Evolutionary conservation across 371 early-diverging fungal species (phyloP).

Genomic region (Mucor circinelloides): DNA sequence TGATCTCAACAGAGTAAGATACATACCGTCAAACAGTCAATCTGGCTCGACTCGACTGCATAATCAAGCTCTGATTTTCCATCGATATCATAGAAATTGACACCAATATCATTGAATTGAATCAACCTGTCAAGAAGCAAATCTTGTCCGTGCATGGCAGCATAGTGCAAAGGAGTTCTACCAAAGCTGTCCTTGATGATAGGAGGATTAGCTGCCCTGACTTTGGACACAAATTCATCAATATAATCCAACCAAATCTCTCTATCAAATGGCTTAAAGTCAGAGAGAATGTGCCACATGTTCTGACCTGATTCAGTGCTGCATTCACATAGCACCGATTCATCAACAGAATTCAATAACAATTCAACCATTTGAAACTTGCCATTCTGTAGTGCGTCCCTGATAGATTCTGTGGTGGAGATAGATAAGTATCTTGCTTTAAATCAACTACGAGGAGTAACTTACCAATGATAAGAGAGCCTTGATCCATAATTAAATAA

Average conservation of each 20-base stretch:
- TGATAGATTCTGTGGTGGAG: slow-evolving; percentile 33
- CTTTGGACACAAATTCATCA: slow-evolving; percentile 31
- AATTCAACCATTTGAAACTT: slow-evolving; percentile 58
- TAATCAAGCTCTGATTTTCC: slow-evolving; percentile 48
- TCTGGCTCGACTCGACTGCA: slow-evolving; percentile 36
- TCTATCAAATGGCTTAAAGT: slow-evolving; percentile 48
- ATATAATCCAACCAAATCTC: slow-evolving; percentile 55
- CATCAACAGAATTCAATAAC: slow-evolving; percentile 31
- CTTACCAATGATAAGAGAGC: slow-evolving; percentile 34
- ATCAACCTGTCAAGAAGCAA: slow-evolving; percentile 34
- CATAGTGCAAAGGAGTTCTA: slow-evolving; percentile 54
- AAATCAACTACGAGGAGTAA: neutral
- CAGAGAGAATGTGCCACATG: slow-evolving; percentile 51
- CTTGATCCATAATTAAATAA: slow-evolving; percentile 53
- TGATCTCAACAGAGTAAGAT: neutral
- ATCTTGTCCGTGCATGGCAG: slow-evolving; percentile 48
- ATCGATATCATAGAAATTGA: slow-evolving; percentile 35
- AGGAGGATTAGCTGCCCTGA: slow-evolving; percentile 21
- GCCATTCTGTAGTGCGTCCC: slow-evolving; percentile 49
- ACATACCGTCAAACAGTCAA: slow-evolving; percentile 28
- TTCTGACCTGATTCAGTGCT: slow-evolving; percentile 29
- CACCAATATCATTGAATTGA: neutral
- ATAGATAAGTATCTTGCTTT: neutral
- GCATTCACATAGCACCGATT: slow-evolving; percentile 6
- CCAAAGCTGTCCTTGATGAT: slow-evolving; percentile 27